These are phyloP conservation scores for Styphnolobium japonicum DNA, from an alignment of 306 rosid genomes.

Conservation along the genomic window DNA sequence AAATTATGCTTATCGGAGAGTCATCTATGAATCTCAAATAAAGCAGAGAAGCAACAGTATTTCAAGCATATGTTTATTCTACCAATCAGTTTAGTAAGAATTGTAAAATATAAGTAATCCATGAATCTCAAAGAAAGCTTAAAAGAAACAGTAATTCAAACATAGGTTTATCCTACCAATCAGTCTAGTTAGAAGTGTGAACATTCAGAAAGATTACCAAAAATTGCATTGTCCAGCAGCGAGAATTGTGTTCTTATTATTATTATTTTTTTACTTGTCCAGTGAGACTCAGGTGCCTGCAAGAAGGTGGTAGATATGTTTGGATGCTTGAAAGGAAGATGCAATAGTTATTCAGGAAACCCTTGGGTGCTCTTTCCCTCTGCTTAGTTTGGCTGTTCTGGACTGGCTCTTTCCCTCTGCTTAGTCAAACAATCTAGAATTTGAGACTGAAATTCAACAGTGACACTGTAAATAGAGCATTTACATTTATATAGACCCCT, in stretches of 20 bases:
- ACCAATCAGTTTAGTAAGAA: neutral
- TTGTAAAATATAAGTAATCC: neutral
- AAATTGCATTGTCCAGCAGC: neutral
- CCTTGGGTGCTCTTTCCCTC: neutral
- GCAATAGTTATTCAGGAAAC: neutral
- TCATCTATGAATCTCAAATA: neutral
- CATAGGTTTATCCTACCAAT: no score
- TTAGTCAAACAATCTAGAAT: neutral
- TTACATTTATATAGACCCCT: neutral
- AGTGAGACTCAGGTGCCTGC: no score
- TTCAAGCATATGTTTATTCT: no score
- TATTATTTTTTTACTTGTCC: neutral
- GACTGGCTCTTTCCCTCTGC: no score
- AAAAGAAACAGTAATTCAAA: no score
- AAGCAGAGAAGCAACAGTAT: neutral
- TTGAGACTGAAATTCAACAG: neutral
- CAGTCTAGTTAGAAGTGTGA: no score
- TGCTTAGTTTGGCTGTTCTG: neutral
- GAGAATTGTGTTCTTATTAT: neutral
- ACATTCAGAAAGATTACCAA: neutral
- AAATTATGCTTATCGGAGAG: neutral
- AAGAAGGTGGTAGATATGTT: neutral
- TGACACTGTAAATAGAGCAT: neutral
- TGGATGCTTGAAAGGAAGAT: neutral
- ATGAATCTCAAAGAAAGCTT: no score